phyloP scores from a whole-genome alignment of 1,284 basidiomycete genomes.

The Leccinum fuscescens region DNA sequence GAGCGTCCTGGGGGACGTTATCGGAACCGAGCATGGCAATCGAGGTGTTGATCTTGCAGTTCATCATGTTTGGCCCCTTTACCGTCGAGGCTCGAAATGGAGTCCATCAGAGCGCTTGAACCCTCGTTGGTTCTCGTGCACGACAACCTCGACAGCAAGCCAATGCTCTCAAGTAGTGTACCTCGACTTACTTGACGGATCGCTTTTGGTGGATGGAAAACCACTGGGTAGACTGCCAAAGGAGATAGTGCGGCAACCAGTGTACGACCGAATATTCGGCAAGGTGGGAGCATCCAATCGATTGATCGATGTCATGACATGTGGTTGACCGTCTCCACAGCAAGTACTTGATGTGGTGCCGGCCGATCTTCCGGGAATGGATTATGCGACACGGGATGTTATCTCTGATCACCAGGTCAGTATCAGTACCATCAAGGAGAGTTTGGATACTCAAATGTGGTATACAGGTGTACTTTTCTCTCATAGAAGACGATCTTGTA shows the following conservation, averaged over 20 bases:
- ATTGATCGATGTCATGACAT: background rate
- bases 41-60: slow-evolving; percentile 38
- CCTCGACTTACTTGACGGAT: slow-evolving; percentile 42
- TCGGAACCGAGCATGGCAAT: slow-evolving; percentile 7
- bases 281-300: slow-evolving; percentile 17
- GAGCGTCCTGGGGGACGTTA: background rate
- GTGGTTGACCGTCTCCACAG: slow-evolving; percentile 19
- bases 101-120: slow-evolving; percentile 20
- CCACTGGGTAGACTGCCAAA: slow-evolving; percentile 39
- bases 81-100: slow-evolving; percentile 36
- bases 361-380: slow-evolving; percentile 34
- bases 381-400: slow-evolving; percentile 31
- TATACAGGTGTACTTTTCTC: slow-evolving; percentile 25
- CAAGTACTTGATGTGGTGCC: slow-evolving; percentile 39
- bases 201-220: slow-evolving; percentile 42
- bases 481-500: slow-evolving; percentile 26
- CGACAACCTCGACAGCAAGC: slow-evolving; percentile 12
- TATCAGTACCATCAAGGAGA: too few species aligned
- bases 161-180: slow-evolving; percentile 30
- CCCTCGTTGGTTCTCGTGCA: slow-evolving; percentile 38
- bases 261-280: slow-evolving; percentile 35
- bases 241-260: slow-evolving; percentile 32
- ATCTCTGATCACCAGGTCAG: slow-evolving; percentile 27
- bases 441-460: background rate
- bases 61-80: slow-evolving; percentile 36